phyloP scores from a whole-genome alignment of 2,329 filamentous ascomycete genomes.

The Trichoderma koningiopsis region DNA sequence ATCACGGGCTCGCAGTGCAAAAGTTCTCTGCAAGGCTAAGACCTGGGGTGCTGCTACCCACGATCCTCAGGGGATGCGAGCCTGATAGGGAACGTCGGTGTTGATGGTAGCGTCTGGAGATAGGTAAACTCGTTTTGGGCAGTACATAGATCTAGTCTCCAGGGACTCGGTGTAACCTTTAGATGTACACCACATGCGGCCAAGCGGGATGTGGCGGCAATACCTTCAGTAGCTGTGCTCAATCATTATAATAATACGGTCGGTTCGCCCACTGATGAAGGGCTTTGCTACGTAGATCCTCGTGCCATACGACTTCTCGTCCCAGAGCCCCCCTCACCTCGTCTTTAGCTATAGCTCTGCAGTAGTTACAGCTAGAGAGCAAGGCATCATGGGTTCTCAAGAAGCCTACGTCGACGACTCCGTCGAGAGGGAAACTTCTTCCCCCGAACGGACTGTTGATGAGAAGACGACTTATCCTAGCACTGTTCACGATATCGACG shows the following conservation, averaged over 20 bases:
- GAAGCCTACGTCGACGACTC: neutral
- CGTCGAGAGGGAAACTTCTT: neutral
- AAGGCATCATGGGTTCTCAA: slow-evolving; percentile 2
- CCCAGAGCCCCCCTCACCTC: neutral
- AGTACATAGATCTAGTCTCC: neutral
- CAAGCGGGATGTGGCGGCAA: too few species aligned
- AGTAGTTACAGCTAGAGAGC: neutral
- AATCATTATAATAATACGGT: neutral
- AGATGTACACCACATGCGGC: neutral
- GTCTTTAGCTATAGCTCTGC: neutral
- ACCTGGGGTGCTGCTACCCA: neutral
- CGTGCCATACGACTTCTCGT: neutral
- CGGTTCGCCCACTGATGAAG: neutral
- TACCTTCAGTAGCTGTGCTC: neutral
- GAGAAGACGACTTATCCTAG: neutral
- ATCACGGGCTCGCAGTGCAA: neutral
- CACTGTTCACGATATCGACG: slow-evolving; percentile 9
- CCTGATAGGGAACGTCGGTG: neutral
- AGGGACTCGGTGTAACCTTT: neutral
- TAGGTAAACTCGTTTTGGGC: neutral
- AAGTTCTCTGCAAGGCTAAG: neutral
- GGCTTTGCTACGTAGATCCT: neutral
- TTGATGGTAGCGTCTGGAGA: neutral
- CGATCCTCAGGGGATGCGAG: neutral
- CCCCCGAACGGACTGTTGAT: neutral